phyloP scores from a whole-genome alignment of 2,329 filamentous ascomycete species.

The Scedosporium aurantiacum region DNA sequence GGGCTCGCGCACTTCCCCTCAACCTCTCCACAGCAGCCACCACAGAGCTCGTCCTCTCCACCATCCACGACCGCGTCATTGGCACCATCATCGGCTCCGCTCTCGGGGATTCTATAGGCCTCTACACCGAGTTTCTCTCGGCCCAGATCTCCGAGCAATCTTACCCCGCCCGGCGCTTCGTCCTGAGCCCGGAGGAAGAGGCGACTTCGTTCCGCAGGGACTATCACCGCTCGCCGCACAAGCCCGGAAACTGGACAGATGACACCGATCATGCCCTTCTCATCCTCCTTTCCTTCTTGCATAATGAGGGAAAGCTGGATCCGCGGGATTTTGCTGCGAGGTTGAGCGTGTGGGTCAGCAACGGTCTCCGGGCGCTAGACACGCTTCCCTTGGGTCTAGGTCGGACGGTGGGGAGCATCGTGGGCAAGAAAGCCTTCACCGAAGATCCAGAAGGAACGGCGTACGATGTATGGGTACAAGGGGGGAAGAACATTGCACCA shows the following conservation, averaged over 20 bases:
- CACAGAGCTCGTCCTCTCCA: slow-evolving; percentile 3
- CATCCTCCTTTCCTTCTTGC: slow-evolving; percentile 35
- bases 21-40: not conserved
- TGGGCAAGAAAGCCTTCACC: slow-evolving; percentile 25
- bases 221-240: slow-evolving; percentile 30
- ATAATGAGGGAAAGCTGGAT: slow-evolving; percentile 27
- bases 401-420: slow-evolving; percentile 32
- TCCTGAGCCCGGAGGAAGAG: slow-evolving; percentile 21
- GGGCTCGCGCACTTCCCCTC: not conserved
- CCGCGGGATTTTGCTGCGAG: slow-evolving; percentile 32
- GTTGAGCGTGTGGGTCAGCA: slow-evolving; percentile 33
- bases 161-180: slow-evolving; percentile 29
- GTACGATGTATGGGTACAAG: slow-evolving; percentile 27
- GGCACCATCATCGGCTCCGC: slow-evolving; percentile 39
- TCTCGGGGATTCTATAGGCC: slow-evolving; percentile 40
- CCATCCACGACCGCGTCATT: slow-evolving; percentile 25
- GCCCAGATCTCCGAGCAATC: slow-evolving; percentile 19
- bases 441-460: slow-evolving; percentile 28
- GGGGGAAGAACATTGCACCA: slow-evolving; percentile 28
- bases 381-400: slow-evolving; percentile 38
- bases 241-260: slow-evolving; percentile 37
- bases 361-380: slow-evolving; percentile 34
- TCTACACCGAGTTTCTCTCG: slow-evolving; percentile 43
- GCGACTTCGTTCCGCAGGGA: slow-evolving; percentile 32
- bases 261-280: slow-evolving; percentile 43